Conservation (phyloP, 2,329 filamentous ascomycete genomes). For the Diatrype stigma region DNA sequence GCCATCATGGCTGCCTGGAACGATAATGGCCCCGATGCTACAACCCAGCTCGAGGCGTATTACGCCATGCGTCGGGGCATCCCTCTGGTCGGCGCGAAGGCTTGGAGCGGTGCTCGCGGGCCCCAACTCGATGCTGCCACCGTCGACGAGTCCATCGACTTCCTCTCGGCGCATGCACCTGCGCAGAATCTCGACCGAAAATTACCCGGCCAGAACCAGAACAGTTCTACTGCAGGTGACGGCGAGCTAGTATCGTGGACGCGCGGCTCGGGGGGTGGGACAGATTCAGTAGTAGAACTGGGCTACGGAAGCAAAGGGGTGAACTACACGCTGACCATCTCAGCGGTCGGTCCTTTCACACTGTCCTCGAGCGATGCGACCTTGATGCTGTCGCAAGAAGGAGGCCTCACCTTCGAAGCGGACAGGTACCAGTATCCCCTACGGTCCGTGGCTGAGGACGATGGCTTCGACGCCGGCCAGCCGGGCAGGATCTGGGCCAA, state of each 20-base stretch:
- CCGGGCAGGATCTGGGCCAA: slow-evolving; percentile 52
- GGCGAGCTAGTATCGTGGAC: slow-evolving; percentile 30
- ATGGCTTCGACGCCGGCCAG: slow-evolving; percentile 41
- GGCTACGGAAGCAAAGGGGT: slow-evolving; percentile 39
- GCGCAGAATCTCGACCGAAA: slow-evolving; percentile 41
- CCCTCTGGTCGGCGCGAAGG: slow-evolving; percentile 36
- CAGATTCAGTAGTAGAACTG: slow-evolving; percentile 19
- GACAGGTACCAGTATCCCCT: slow-evolving; percentile 46
- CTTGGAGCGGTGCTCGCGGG: slow-evolving; percentile 38
- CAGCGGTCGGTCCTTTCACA: slow-evolving; percentile 36
- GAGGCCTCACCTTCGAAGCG: slow-evolving; percentile 36
- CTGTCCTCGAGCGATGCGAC: slow-evolving; percentile 39
- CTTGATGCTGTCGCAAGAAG: slow-evolving; percentile 33
- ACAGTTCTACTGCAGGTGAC: neutral
- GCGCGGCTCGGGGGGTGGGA: slow-evolving; percentile 8
- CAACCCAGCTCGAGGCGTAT: slow-evolving; percentile 43
- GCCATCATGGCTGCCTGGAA: slow-evolving; percentile 43
- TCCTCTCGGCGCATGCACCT: slow-evolving; percentile 34
- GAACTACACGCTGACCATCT: slow-evolving; percentile 39
- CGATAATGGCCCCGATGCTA: slow-evolving; percentile 44
- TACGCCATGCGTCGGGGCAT: slow-evolving; percentile 43
- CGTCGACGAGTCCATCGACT: slow-evolving; percentile 30
- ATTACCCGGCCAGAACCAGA: slow-evolving; percentile 11
- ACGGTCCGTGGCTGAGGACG: slow-evolving; percentile 36
- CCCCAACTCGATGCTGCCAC: slow-evolving; percentile 22